Evolutionary conservation across 257 asterid genomes (phyloP), one percentile per base, ranked within the genome.

Genomic region (Primulina eburnea): DNA sequence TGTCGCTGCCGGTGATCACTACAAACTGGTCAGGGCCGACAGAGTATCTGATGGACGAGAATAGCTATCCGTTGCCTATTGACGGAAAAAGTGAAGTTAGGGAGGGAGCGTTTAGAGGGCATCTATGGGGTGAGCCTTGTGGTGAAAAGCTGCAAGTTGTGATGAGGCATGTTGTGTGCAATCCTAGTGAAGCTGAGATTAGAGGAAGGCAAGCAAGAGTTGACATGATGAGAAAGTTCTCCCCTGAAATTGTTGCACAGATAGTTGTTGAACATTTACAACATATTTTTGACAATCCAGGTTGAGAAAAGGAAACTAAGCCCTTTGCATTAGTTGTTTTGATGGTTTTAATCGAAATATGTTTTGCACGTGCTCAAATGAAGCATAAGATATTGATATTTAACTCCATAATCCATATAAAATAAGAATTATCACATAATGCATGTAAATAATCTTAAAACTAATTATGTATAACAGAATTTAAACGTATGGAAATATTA

Each of bases 1-100:
- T 92, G 97, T 71, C 86, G 1, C 71, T 88, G 70, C 98, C 97
- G 0, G 97, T 88, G 85, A 90, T 92, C 62, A 78, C 96, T 16
- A 88, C 97, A 3, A 92, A 92, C 77, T 92, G 98, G 98, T 92
- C 98, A 0, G 98, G 98, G 60, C 92, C 89, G 2, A 88, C 93
- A 3, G 97, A 90, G 86, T 92, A 82, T 79, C 71, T 92, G 80
- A 87, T 80, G 0, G 84, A 80, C 56, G 85, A 76, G 59, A 90
- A 92, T 77, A 78, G 98, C 76, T 92, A 92, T 20, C 96, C 92
- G 0, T 35, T 92, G 77, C 82, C 74, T 11, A 80, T 80, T 56
- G 89, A 78, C 65, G 79, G 86, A 3, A 82, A 84, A 91, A 85
- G 85, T 65, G 88, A 82, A 71, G 96, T 90, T 11, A 47, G 29